These are phyloP conservation scores for Corynascus novoguineensis DNA, from an alignment of 495 filamentous ascomycete species.

Conservation along the genomic window DNA sequence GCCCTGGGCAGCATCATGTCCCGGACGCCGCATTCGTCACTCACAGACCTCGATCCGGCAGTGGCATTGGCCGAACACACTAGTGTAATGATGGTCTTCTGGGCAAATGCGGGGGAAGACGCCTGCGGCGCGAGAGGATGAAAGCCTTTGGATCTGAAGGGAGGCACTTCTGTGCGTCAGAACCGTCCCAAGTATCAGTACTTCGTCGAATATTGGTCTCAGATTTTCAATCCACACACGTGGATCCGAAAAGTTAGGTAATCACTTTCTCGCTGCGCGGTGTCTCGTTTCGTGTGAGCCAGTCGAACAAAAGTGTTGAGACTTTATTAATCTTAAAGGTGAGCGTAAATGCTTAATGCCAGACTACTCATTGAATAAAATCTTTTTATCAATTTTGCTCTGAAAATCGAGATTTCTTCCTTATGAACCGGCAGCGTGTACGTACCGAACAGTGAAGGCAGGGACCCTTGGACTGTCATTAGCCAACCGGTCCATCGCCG, in stretches of 20 bases:
- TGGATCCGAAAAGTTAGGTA: neutral
- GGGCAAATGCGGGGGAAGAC: neutral
- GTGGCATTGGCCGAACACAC: constrained; percentile 7
- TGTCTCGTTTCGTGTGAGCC: too few species aligned
- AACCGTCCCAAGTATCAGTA: neutral
- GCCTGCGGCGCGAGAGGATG: neutral
- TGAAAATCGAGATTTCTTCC: too few species aligned
- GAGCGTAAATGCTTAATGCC: too few species aligned
- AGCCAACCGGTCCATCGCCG: constrained; percentile 5
- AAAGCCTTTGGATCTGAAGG: neutral
- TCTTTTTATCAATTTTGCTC: too few species aligned
- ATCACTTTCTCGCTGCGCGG: neutral
- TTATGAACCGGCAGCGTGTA: too few species aligned
- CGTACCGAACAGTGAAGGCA: neutral
- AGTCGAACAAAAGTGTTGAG: too few species aligned
- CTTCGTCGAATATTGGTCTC: neutral
- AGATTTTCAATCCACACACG: neutral
- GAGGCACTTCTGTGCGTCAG: too few species aligned
- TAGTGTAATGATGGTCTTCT: neutral
- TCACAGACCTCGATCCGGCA: constrained; percentile 10
- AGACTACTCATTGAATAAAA: too few species aligned
- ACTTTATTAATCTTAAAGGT: too few species aligned
- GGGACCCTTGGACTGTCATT: neutral
- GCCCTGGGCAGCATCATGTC: constrained; percentile 8
- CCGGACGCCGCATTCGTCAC: constrained; percentile 15